Evolutionary conservation across 352 stramenopile genomes (phyloP).

Genomic region (Aphanomyces stellatus): DNA sequence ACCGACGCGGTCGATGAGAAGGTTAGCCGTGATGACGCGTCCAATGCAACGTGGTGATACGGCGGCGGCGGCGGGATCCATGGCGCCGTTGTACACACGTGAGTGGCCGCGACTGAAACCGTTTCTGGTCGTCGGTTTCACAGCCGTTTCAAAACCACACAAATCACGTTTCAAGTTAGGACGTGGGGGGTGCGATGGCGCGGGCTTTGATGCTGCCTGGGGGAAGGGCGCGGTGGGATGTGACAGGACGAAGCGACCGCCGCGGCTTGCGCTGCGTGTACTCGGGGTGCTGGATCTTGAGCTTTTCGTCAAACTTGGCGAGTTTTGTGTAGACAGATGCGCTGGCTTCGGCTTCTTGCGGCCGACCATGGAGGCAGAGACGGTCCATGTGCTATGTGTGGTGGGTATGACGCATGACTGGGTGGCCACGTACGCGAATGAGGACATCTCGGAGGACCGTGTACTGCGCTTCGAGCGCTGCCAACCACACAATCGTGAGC

Average conservation of each 20-base stretch:
- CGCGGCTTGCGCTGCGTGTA: too few species aligned
- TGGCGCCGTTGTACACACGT: too few species aligned
- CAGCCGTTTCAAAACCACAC: too few species aligned
- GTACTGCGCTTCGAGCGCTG: slow-evolving; percentile 14
- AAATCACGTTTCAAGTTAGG: too few species aligned
- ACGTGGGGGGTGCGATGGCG: too few species aligned
- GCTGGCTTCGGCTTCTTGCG: background rate
- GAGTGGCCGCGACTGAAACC: too few species aligned
- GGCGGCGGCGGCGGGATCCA: too few species aligned
- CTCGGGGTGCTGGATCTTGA: background rate
- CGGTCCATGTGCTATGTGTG: background rate
- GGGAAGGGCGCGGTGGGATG: too few species aligned
- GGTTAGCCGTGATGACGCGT: slow-evolving; percentile 24
- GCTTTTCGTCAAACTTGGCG: background rate
- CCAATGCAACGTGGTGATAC: background rate
- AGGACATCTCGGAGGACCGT: background rate
- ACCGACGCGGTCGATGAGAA: slow-evolving; percentile 47
- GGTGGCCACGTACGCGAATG: background rate
- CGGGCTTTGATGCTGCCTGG: too few species aligned
- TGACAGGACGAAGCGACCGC: too few species aligned
- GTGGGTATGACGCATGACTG: background rate
- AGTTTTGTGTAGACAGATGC: background rate
- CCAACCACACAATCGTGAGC: background rate
- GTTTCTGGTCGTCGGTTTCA: too few species aligned
- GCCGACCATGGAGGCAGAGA: background rate